phyloP scores from a whole-genome alignment of 768 basidiomycete species.

The Tricholoma bakamatsutake region DNA sequence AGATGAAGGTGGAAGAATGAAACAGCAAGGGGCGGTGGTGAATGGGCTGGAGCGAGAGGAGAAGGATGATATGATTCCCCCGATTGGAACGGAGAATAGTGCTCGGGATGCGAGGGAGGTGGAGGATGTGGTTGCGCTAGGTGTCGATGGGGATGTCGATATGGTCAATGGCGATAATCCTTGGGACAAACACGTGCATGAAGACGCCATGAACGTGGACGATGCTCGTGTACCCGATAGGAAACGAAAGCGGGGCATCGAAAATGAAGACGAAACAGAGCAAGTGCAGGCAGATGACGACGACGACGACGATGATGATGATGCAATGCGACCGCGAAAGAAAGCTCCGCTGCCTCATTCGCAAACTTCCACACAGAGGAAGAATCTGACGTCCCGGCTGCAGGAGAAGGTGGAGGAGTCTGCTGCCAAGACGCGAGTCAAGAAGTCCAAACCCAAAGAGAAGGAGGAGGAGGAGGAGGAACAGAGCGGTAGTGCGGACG shows the following conservation, averaged over 20 bases:
- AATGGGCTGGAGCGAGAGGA: constrained; percentile 2
- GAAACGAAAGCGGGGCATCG: neutral
- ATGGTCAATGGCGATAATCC: constrained; percentile 2
- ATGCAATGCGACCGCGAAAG: constrained; percentile 1
- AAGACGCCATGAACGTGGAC: constrained; percentile 1
- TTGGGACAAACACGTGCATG: neutral
- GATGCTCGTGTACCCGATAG: neutral
- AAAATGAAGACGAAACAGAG: neutral
- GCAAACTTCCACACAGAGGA: constrained; percentile 5
- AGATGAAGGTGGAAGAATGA: constrained; percentile 13
- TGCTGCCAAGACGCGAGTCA: constrained; percentile 15
- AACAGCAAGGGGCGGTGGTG: constrained; percentile 2
- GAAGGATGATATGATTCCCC: constrained; percentile 10
- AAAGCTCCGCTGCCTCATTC: neutral
- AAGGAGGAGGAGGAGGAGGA: neutral
- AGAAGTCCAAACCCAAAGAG: constrained; percentile 13
- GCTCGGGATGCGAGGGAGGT: constrained; percentile 24
- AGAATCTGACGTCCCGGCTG: constrained; percentile 12
- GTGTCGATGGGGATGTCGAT: constrained; percentile 9
- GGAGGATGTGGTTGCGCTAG: constrained; percentile 14
- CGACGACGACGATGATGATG: constrained; percentile 2
- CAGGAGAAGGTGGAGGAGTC: constrained; percentile 14
- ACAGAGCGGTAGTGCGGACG: neutral
- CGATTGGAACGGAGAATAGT: constrained; percentile 25
- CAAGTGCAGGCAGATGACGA: constrained; percentile 6